phyloP scores from a whole-genome alignment of 768 basidiomycete genomes.

The Amanita brunnescens region DNA sequence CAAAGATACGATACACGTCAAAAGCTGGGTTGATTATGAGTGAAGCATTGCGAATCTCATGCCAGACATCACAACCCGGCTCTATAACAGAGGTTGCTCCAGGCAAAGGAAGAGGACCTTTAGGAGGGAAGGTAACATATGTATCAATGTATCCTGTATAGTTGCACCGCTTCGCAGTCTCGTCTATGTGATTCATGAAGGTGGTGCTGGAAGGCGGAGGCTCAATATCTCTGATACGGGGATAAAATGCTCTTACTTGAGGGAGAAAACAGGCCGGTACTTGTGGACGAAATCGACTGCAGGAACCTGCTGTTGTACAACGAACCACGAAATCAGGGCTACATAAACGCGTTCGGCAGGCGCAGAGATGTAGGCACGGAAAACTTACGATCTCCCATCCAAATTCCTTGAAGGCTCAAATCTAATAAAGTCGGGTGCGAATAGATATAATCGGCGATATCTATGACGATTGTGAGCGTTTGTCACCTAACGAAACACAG shows the following conservation, averaged over 20 bases:
- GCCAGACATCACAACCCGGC: constrained; percentile 60
- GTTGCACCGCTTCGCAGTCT: constrained; percentile 42
- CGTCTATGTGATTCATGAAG: constrained; percentile 51
- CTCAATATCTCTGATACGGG: not conserved
- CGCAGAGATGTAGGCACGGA: not conserved
- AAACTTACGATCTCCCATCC: constrained; percentile 61
- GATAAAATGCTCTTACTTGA: constrained; percentile 46
- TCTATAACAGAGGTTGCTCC: constrained; percentile 39
- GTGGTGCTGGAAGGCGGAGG: constrained; percentile 56
- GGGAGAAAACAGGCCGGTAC: constrained; percentile 45
- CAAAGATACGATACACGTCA: constrained; percentile 70
- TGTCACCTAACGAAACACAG: constrained; percentile 28
- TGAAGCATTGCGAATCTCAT: constrained; percentile 54
- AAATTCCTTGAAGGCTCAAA: constrained; percentile 58
- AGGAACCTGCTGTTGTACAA: constrained; percentile 63
- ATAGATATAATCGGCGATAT: constrained; percentile 70
- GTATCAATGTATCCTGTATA: constrained; percentile 58
- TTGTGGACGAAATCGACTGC: constrained; percentile 65
- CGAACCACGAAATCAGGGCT: constrained; percentile 54
- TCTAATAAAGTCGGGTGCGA: too few species aligned
- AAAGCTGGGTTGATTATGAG: constrained; percentile 67
- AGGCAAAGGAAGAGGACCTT: constrained; percentile 56
- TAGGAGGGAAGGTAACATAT: constrained; percentile 60
- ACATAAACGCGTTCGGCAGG: not conserved
- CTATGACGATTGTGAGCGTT: constrained; percentile 24